A percentile compares a stretch with the other conserved stretches of the same genome.
phyloP scores from a whole-genome alignment of 352 stramenopile species.

The Phytophthora meadii region DNA sequence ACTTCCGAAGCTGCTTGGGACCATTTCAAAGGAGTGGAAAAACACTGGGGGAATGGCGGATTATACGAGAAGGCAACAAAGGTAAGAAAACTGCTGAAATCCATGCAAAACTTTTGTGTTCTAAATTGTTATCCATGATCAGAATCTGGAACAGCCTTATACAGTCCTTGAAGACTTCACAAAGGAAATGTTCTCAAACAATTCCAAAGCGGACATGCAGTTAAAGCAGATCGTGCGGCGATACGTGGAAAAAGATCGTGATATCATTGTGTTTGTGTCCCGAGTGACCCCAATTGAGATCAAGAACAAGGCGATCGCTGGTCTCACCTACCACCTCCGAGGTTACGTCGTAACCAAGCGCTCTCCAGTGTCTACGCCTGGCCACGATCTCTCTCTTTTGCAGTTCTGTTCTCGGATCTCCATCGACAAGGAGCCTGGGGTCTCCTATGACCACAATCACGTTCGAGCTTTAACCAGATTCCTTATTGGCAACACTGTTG shows the following conservation, averaged over 20 bases:
- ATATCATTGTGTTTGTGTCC: slow-evolving; percentile 22
- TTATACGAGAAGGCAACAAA: slow-evolving; percentile 33
- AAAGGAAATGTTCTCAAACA: slow-evolving; percentile 27
- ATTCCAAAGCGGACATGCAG: slow-evolving; percentile 20
- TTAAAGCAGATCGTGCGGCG: slow-evolving; percentile 30
- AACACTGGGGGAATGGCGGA: slow-evolving; percentile 22
- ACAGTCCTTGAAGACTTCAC: slow-evolving; percentile 29
- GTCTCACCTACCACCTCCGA: slow-evolving; percentile 25
- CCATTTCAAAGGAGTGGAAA: slow-evolving; percentile 26
- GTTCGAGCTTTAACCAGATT: slow-evolving; percentile 50
- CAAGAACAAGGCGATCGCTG: slow-evolving; percentile 26
- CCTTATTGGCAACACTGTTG: slow-evolving; percentile 41
- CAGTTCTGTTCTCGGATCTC: slow-evolving; percentile 59
- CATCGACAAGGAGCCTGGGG: slow-evolving; percentile 45
- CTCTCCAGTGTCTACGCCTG: slow-evolving; percentile 25
- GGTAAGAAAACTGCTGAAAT: background rate
- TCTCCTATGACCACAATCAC: slow-evolving; percentile 24
- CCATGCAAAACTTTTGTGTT: background rate
- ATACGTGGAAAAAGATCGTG: slow-evolving; percentile 24
- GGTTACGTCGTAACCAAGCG: slow-evolving; percentile 49
- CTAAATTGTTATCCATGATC: background rate
- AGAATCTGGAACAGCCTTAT: slow-evolving; percentile 22
- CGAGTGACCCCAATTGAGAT: slow-evolving; percentile 20
- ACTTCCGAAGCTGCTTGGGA: slow-evolving; percentile 29
- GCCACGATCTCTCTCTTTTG: slow-evolving; percentile 44